phyloP scores from a whole-genome alignment of 192 early-diverging fungal species.

The Obelidium mucronatum region DNA sequence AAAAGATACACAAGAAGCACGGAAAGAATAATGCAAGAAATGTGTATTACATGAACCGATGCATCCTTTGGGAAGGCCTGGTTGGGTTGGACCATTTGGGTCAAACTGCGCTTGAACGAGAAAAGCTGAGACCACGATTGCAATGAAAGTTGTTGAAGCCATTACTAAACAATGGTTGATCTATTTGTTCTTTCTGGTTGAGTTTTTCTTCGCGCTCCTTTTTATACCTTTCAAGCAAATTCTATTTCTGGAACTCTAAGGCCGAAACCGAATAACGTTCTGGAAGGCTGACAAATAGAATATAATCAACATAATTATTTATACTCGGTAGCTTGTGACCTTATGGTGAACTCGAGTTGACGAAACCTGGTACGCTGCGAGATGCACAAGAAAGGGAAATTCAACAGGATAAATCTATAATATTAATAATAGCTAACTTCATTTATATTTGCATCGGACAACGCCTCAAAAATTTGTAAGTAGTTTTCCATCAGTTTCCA shows the following conservation, averaged over 20 bases:
- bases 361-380: neutral
- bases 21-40: neutral
- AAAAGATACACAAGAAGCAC: too few species aligned
- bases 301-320: neutral
- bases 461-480: neutral
- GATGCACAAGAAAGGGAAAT: neutral
- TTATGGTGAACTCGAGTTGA: too few species aligned
- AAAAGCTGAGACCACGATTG: neutral
- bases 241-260: too few species aligned
- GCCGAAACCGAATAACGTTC: too few species aligned
- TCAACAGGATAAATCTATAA: neutral
- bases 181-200: too few species aligned
- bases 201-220: too few species aligned
- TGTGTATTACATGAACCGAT: slow-evolving; percentile 16
- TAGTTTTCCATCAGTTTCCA: slow-evolving; percentile 20
- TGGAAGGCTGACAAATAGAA: too few species aligned
- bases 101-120: neutral
- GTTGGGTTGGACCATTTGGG: slow-evolving; percentile 22
- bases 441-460: neutral
- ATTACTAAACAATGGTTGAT: too few species aligned
- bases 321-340: neutral
- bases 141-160: too few species aligned
- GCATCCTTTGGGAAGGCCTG: slow-evolving; percentile 25
- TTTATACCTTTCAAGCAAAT: too few species aligned
- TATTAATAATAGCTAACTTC: neutral